phyloP scores from a whole-genome alignment of 352 stramenopile species.

The Blastocystis sp. region DNA sequence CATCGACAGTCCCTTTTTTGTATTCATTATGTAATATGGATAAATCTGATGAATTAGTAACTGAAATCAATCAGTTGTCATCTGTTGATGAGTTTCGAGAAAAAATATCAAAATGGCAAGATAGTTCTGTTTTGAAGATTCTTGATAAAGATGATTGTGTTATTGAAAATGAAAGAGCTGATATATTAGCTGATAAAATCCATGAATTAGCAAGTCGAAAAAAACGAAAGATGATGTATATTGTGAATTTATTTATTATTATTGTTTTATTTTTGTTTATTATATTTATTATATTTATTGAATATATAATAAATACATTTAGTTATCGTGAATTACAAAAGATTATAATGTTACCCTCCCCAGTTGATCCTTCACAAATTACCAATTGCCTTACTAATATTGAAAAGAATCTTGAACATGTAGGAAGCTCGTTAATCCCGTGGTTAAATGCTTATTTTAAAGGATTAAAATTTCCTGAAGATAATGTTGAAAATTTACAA shows the following conservation, averaged over 20 bases:
- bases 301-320: no score
- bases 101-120: constrained; percentile 32
- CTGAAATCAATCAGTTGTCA: no score
- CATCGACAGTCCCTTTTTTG: no score
- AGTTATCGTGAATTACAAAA: constrained; percentile 32
- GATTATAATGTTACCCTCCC: constrained; percentile 36
- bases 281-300: no score
- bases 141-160: constrained; percentile 32
- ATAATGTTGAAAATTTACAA: constrained; percentile 9
- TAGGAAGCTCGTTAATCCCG: constrained; percentile 17
- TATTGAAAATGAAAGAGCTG: constrained; percentile 34
- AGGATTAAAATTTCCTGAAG: constrained; percentile 25
- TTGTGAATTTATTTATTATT: neutral
- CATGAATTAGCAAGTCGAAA: constrained; percentile 25
- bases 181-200: constrained; percentile 35
- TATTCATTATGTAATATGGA: no score
- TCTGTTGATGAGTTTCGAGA: constrained; percentile 31
- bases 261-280: no score
- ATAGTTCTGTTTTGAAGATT: constrained; percentile 25
- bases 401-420: constrained; percentile 22
- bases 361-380: constrained; percentile 6
- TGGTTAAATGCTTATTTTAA: constrained; percentile 37
- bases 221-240: constrained; percentile 33
- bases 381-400: constrained; percentile 17
- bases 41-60: no score